Evolutionary conservation across 2,329 filamentous ascomycete genomes (phyloP), one percentile per base, ranked within the genome.

Genomic region (Ceratocystis papillata): DNA sequence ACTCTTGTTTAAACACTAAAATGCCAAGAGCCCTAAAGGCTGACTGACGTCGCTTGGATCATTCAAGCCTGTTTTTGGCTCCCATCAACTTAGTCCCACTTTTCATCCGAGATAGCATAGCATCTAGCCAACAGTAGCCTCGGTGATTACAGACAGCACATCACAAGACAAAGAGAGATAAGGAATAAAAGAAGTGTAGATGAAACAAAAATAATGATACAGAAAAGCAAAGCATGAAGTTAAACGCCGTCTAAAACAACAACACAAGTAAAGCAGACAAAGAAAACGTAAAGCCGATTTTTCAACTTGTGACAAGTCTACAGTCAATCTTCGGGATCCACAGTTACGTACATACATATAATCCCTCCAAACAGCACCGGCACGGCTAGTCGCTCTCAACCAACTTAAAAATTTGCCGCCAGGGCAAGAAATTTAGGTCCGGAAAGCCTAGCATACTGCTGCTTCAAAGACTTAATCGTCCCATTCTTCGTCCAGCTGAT

Each of bases 401-500:
- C 55, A 37, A 37, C 28, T 4, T 5, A 5, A 59, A 59, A 5
- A 37, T 2, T 37, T 59, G 28, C 6, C 8, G 12, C 55, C 28
- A 37, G 28, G 30, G 55, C 25, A 37, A n/a, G 3, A 41, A 12
- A 41, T 41, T 41, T 41, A 15, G 10, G 12, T 41, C 10, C 12
- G 3, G 37, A 41, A 41, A 15, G 37, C 37, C 37, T 41, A 41
- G 37, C 37, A 41, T 15, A 15, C 37, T 4, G 10, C 37, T 28
- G 12, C n/a, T 30, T 59, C 5, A 17, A 8, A 10, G 5, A 25
- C 48, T 67, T 72, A 86, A 69, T 96, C 92, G 71, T 96, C 92
- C 93, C 93, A 97, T 74, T 96, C 92, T 75, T 97, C 93, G 72
- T 97, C 94, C 68, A 96, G 80, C 75, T 96, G 90, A 75, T 97